phyloP scores from a whole-genome alignment of 73 alveolate genomes.

The Paraurostyla sp. region DNA sequence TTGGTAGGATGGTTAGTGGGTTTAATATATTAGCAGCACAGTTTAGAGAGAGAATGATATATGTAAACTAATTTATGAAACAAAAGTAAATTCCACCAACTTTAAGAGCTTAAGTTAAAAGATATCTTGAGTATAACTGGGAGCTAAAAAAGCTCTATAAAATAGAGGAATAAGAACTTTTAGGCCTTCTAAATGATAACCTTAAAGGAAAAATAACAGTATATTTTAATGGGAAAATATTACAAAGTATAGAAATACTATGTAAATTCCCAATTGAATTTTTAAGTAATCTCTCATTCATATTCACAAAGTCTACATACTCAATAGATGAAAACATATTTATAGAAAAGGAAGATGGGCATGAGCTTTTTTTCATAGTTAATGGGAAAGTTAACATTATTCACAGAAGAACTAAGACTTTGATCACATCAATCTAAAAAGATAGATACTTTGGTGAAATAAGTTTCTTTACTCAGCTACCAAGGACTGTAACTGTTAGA shows the following conservation, averaged over 20 bases:
- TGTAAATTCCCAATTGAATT: slow-evolving; percentile 70
- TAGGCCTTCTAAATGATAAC: slow-evolving; percentile 65
- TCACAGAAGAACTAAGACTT: slow-evolving; percentile 42
- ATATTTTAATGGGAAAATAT: slow-evolving; percentile 70
- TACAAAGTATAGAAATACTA: slow-evolving; percentile 65
- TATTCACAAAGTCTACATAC: slow-evolving; percentile 38
- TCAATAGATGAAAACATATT: slow-evolving; percentile 78
- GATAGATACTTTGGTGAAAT: slow-evolving; percentile 85
- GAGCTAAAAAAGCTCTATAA: slow-evolving; percentile 70
- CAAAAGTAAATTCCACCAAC: slow-evolving; percentile 71
- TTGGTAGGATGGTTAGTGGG: slow-evolving; percentile 74
- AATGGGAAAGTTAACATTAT: slow-evolving; percentile 78
- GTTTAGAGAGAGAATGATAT: slow-evolving; percentile 64
- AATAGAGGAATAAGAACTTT: slow-evolving; percentile 80
- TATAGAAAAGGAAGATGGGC: slow-evolving; percentile 75
- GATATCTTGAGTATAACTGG: slow-evolving; percentile 87
- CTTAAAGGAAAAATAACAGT: slow-evolving; percentile 70
- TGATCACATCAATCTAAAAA: not conserved
- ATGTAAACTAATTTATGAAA: slow-evolving; percentile 75
- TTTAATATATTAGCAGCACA: slow-evolving; percentile 59
- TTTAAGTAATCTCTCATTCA: slow-evolving; percentile 55
- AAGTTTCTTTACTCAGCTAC: slow-evolving; percentile 72
- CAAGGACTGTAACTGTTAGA: slow-evolving; percentile 73
- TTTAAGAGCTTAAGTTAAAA: slow-evolving; percentile 66
- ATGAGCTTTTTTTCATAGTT: slow-evolving; percentile 69